phyloP scores from a whole-genome alignment of 2,329 filamentous ascomycete genomes.

The Parafenestella ontariensis region DNA sequence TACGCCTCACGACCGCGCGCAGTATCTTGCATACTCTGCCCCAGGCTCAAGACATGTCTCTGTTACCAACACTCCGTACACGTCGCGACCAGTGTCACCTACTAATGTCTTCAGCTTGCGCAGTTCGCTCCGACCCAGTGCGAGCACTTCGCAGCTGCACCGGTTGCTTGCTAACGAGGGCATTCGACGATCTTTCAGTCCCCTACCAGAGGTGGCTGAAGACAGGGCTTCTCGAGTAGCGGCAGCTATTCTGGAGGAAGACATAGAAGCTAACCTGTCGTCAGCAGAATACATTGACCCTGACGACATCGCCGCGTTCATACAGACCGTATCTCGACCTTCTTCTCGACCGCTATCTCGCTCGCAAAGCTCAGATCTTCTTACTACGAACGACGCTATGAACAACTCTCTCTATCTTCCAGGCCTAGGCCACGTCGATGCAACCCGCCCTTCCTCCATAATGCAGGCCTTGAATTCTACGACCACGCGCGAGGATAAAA shows the following conservation, averaged over 20 bases:
- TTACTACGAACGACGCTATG: background rate
- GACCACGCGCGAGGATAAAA: background rate
- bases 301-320: background rate
- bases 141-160: conserved; percentile 12
- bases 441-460: background rate
- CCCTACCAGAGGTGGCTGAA: background rate
- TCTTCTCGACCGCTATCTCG: background rate
- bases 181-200: background rate
- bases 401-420: conserved; percentile 1
- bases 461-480: background rate
- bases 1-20: conserved; percentile 28
- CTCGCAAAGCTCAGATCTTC: background rate
- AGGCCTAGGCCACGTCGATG: background rate
- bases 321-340: background rate
- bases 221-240: background rate
- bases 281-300: conserved; percentile 5
- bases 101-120: background rate
- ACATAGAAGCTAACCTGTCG: background rate
- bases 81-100: conserved; percentile 6
- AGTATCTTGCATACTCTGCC: conserved; percentile 33
- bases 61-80: conserved; percentile 12
- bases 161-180: conserved; percentile 1
- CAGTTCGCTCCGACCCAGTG: conserved; percentile 10
- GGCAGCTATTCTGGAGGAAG: background rate
- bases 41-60: conserved; percentile 29